Base-by-base conservation (phyloP, 306 rosid genomes). In the Betula pendula region DNA sequence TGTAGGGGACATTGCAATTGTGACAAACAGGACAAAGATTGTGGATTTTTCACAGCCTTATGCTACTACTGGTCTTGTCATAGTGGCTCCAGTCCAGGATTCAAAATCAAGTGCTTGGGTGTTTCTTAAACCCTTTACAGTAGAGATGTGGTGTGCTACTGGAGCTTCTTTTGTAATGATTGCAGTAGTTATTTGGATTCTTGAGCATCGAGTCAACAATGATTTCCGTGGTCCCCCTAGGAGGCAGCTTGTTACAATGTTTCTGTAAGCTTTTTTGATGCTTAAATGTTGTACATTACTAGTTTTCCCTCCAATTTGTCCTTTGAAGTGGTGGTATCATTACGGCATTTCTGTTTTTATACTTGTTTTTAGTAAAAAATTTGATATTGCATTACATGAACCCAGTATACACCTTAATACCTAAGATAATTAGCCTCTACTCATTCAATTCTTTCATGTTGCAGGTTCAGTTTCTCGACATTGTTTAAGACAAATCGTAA, bases 391-490 rank as follows among this genome's bases (percentile, higher is more conserved):
- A 56, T 25, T 66, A 58, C 38, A 33, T 62, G 51, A 75, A n/a
- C 38, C 68, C 27, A 12, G 22, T 63, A 55, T 51, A 25, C 44
- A 11, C 66, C 63, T 50, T 67, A 40, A 70, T 76, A 40, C 62
- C 48, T 25, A 65, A 68, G 70, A 63, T 78, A 19, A 19, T 60
- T 55, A 62, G 80, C 68, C 70, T 74, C 81, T 87, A 80, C 71
- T 73, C 70, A 50, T 55, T 79, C 55, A 81, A 74, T 38, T 70
- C 73, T 83, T 85, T 70, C 76, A 74, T 77, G 70, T 90, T 84
- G 81, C 96, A 95, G 98, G 96, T 95, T 95, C 93, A 95, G 93
- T 84, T 89, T 95, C 92, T 95, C 98, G 68, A 95, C 98, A 19
- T 81, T 92, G 79, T 95, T 95, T 24, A 92, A 90, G 89, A 88